Evolutionary conservation across 2,329 filamentous ascomycete genomes (phyloP).

Genomic region (Fusarium sp.): DNA sequence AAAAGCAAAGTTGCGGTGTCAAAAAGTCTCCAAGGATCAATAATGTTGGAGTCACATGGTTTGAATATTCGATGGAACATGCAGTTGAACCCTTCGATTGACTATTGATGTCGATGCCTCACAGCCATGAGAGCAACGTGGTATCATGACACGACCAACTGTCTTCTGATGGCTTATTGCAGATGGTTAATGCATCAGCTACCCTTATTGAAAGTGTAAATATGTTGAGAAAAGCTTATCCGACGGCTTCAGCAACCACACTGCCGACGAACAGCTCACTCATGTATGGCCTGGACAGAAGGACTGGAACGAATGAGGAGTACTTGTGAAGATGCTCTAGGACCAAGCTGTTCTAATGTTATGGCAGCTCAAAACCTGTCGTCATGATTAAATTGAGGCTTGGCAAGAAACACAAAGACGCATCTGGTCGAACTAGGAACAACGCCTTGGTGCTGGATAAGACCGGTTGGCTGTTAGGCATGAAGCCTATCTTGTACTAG

Average conservation of each 20-base stretch:
- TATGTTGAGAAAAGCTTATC: too few species aligned
- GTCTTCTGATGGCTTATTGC: not conserved
- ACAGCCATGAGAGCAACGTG: not conserved
- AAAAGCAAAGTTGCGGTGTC: slow-evolving; percentile 13
- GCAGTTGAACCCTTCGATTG: not conserved
- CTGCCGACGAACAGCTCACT: too few species aligned
- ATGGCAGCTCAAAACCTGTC: fast-evolving
- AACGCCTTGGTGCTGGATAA: too few species aligned
- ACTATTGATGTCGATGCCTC: fast-evolving
- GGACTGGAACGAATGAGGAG: too few species aligned
- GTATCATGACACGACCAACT: not conserved
- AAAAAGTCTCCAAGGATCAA: too few species aligned
- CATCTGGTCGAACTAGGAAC: too few species aligned
- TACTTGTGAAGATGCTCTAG: too few species aligned
- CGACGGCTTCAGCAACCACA: too few species aligned
- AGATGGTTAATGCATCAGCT: too few species aligned
- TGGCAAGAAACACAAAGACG: not conserved
- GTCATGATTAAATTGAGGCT: fast-evolving
- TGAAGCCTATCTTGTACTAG: fast-evolving
- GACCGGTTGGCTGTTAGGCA: not conserved
- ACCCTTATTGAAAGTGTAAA: too few species aligned
- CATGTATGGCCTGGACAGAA: fast-evolving
- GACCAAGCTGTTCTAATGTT: not conserved
- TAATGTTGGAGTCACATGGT: not conserved
- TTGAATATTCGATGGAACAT: not conserved